Conservation (phyloP, 1,284 basidiomycete genomes). For the Mixia osmundae region DNA sequence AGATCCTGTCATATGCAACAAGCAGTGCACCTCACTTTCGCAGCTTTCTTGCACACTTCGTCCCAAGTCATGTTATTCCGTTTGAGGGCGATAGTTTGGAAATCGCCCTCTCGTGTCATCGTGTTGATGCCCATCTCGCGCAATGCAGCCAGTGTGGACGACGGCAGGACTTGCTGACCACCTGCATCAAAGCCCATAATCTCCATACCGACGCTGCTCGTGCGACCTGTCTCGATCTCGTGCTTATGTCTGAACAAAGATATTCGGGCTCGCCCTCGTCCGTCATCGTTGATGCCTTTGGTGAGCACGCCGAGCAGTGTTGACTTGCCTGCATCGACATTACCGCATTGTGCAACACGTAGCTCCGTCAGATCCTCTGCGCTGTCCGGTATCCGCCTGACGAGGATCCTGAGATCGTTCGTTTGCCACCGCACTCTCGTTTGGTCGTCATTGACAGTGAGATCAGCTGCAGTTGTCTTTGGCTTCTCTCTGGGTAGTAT, state of each 20-base stretch:
- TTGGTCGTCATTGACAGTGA: conserved; percentile 10
- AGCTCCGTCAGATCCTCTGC: conserved; percentile 38
- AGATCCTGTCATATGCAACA: too few species aligned
- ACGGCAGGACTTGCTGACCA: conserved; percentile 35
- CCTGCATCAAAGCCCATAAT: conserved; percentile 25
- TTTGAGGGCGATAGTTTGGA: conserved; percentile 24
- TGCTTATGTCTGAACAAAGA: conserved; percentile 91
- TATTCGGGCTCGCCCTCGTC: conserved; percentile 74
- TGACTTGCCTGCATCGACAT: conserved; percentile 55
- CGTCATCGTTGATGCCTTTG: conserved; percentile 72
- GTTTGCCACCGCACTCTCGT: conserved; percentile 12
- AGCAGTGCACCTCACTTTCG: too few species aligned
- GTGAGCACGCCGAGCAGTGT: conserved; percentile 42
- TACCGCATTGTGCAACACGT: conserved; percentile 51
- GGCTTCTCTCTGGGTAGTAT: conserved; percentile 1
- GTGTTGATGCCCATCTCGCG: too few species aligned
- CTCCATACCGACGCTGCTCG: conserved; percentile 88
- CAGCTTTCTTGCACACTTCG: conserved; percentile 68
- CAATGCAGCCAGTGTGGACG: too few species aligned
- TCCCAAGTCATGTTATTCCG: conserved; percentile 73
- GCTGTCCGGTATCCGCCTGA: conserved; percentile 12
- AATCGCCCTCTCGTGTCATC: background rate
- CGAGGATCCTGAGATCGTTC: conserved; percentile 13
- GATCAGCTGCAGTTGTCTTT: conserved; percentile 3
- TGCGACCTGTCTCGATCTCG: conserved; percentile 84